These are phyloP conservation scores for Beta lomatogona DNA, from an alignment of 179 eudicot genomes.

Conservation along the genomic window DNA sequence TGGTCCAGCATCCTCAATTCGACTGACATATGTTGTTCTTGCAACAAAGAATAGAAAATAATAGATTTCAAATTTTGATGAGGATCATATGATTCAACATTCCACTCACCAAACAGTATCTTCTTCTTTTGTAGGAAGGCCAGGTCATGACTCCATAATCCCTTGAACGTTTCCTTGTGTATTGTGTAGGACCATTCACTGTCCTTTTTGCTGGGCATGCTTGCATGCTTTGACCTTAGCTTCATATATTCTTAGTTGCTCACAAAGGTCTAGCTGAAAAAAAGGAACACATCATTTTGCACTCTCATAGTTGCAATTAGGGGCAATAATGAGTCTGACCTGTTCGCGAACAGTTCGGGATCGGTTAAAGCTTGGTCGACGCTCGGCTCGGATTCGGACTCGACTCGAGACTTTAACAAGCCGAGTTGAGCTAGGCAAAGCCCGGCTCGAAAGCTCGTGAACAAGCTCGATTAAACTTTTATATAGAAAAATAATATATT, in stretches of 20 bases:
- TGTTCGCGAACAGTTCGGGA: too few species aligned
- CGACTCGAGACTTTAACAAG: too few species aligned
- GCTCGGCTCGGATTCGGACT: too few species aligned
- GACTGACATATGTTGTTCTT: slow-evolving; percentile 20
- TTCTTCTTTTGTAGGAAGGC: slow-evolving; percentile 15
- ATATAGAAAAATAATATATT: too few species aligned
- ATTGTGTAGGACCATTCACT: slow-evolving; percentile 25
- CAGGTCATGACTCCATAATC: slow-evolving; percentile 27
- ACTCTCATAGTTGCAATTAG: too few species aligned
- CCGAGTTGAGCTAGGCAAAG: too few species aligned
- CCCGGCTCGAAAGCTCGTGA: too few species aligned
- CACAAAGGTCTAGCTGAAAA: neutral
- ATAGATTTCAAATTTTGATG: slow-evolving; percentile 15
- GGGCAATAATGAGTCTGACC: too few species aligned
- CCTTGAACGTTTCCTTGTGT: neutral
- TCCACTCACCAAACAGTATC: slow-evolving; percentile 34
- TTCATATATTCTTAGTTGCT: neutral
- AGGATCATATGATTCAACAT: slow-evolving; percentile 37
- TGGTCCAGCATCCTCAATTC: slow-evolving; percentile 1
- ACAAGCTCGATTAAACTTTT: too few species aligned
- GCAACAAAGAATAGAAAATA: slow-evolving; percentile 11
- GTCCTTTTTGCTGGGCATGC: slow-evolving; percentile 30
- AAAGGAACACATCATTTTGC: neutral
- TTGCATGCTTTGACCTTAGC: slow-evolving; percentile 8
- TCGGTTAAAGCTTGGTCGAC: too few species aligned